Percentiles rank a stretch among this genome's conserved stretches.
Evolutionary conservation across 1,284 basidiomycete genomes (phyloP).

Genomic region (Anthracocystis setariae): DNA sequence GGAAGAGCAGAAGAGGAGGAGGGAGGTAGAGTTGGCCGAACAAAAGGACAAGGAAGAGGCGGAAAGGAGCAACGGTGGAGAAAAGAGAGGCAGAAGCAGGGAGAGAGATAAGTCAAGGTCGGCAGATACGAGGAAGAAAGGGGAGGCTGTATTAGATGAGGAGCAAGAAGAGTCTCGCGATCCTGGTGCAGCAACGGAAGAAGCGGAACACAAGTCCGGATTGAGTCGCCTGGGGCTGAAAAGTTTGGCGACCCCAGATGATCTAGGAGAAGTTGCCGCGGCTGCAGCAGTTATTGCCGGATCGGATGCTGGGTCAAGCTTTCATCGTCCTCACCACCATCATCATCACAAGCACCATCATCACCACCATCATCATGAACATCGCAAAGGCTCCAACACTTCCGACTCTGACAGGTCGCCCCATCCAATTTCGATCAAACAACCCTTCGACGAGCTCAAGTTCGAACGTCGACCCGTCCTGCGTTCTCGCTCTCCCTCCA

Average conservation of each 20-base stretch:
- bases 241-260: conserved; percentile 23
- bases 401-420: neutral
- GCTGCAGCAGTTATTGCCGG: conserved; percentile 23
- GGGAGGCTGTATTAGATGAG: neutral
- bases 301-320: conserved; percentile 1
- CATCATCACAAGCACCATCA: conserved; percentile 29
- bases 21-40: conserved; percentile 13
- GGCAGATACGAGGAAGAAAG: conserved; percentile 11
- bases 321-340: conserved; percentile 8
- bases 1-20: conserved; percentile 29
- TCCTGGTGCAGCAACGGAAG: neutral
- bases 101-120: conserved; percentile 36
- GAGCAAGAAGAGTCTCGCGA: neutral
- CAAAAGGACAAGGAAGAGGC: conserved; percentile 1
- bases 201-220: conserved; percentile 8
- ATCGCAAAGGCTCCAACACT: conserved; percentile 12
- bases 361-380: conserved; percentile 20
- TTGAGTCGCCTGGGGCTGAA: conserved; percentile 23
- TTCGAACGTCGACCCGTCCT: conserved; percentile 57
- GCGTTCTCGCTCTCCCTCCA: conserved; percentile 55
- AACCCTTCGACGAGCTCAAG: conserved; percentile 35
- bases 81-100: conserved; percentile 36
- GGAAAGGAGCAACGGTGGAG: conserved; percentile 3
- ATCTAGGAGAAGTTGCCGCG: conserved; percentile 22
- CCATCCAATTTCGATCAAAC: neutral